These are phyloP conservation scores for Paraphaeosphaeria minitans DNA, from an alignment of 2,329 filamentous ascomycete species.

Conservation along the genomic window DNA sequence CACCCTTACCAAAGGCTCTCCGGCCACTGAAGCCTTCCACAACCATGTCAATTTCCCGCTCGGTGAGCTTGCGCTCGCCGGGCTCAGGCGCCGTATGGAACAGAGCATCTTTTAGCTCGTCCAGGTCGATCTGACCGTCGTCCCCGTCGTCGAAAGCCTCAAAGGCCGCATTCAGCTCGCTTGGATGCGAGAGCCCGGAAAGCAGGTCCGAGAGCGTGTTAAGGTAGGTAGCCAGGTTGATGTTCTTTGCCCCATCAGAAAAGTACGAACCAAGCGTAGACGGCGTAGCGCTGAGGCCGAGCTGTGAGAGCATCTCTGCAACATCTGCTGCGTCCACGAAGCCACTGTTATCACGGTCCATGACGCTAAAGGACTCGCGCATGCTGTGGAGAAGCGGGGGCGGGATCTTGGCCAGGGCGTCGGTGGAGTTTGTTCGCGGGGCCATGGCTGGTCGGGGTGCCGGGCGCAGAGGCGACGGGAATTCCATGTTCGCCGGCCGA, in stretches of 20 bases:
- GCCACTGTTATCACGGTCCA: constrained; percentile 88
- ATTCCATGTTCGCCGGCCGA: constrained; percentile 1
- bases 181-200: constrained; percentile 73
- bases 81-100: constrained; percentile 78
- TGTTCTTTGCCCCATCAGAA: constrained; percentile 70
- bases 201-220: constrained; percentile 79
- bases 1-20: constrained; percentile 75
- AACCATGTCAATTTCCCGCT: constrained; percentile 79
- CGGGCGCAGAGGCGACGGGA: constrained; percentile 16
- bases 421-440: constrained; percentile 31
- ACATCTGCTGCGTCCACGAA: constrained; percentile 82
- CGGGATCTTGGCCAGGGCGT: constrained; percentile 70
- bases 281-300: constrained; percentile 76
- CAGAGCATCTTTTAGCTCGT: constrained; percentile 80
- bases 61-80: constrained; percentile 41
- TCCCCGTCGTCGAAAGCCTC: constrained; percentile 96
- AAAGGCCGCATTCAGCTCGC: constrained; percentile 86
- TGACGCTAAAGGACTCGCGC: constrained; percentile 89
- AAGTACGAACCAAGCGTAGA: constrained; percentile 82
- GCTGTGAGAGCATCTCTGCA: constrained; percentile 81
- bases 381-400: constrained; percentile 83
- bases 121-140: constrained; percentile 86
- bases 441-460: constrained; percentile 32
- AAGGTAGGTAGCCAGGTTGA: constrained; percentile 84
- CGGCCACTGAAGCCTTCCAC: constrained; percentile 84